Evolutionary conservation across 1,284 basidiomycete species (phyloP).

Genomic region (Sporisorium exsertum): DNA sequence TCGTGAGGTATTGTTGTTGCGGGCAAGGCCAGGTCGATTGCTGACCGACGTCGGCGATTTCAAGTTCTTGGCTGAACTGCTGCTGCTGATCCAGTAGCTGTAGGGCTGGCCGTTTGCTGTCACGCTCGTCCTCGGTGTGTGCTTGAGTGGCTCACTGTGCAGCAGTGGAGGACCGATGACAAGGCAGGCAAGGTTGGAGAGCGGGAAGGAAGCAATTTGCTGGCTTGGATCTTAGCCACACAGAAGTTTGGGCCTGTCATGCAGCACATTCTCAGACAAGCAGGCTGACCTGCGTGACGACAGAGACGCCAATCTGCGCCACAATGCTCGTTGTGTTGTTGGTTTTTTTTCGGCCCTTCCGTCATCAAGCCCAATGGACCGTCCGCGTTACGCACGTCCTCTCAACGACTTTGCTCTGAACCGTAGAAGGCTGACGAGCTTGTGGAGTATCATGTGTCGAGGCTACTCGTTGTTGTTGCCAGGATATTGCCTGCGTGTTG

Average conservation of each 20-base stretch:
- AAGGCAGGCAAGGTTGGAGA: neutral
- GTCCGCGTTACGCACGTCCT: neutral
- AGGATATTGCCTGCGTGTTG: neutral
- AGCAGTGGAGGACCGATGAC: neutral
- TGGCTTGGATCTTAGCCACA: neutral
- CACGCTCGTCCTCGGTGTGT: neutral
- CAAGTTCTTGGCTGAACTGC: neutral
- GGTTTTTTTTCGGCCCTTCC: neutral
- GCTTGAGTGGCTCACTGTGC: neutral
- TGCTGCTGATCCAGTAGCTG: neutral
- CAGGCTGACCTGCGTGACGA: conserved; percentile 8
- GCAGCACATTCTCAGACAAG: neutral
- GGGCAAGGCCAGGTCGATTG: neutral
- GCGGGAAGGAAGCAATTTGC: neutral
- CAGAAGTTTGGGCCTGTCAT: neutral
- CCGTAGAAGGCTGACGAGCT: neutral
- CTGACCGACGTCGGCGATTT: neutral
- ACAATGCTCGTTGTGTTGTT: neutral
- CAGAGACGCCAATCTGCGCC: conserved; percentile 4
- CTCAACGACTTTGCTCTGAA: neutral
- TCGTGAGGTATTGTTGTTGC: neutral
- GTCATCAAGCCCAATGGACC: neutral
- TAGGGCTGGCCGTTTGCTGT: neutral
- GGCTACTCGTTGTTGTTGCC: neutral
- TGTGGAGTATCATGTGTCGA: neutral